Percentiles rank a stretch among this genome's conserved stretches.
phyloP scores from a whole-genome alignment of 2,329 filamentous ascomycete genomes.

The Exserohilum turcica region DNA sequence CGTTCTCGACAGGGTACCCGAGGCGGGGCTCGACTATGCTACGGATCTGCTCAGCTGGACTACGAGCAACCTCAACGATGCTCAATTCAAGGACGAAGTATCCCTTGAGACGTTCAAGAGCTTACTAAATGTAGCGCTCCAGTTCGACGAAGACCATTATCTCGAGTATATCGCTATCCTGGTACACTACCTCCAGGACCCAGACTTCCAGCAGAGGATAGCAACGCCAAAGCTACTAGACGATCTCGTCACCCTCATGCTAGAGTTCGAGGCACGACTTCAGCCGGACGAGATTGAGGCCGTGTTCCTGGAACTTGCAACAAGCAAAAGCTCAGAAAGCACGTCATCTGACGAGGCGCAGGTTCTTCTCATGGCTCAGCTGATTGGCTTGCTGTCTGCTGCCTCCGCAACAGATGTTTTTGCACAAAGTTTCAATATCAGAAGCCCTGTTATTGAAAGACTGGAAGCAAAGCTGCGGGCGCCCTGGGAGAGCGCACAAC shows the following conservation, averaged over 20 bases:
- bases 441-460: conserved; percentile 35
- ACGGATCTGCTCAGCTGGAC: conserved; percentile 44
- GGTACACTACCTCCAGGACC: conserved; percentile 44
- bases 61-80: conserved; percentile 42
- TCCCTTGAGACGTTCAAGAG: conserved; percentile 37
- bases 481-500: conserved; percentile 20
- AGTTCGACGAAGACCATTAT: conserved; percentile 44
- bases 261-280: conserved; percentile 40
- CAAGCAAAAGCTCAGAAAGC: conserved; percentile 32
- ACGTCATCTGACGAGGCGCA: conserved; percentile 30
- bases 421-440: conserved; percentile 29
- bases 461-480: conserved; percentile 33
- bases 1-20: conserved; percentile 32
- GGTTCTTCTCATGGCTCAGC: conserved; percentile 37
- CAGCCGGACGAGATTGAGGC: conserved; percentile 31
- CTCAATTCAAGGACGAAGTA: conserved; percentile 38
- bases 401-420: conserved; percentile 45
- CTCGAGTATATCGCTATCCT: conserved; percentile 40
- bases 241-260: conserved; percentile 36
- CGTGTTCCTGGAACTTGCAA: conserved; percentile 37
- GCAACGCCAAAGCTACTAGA: conserved; percentile 37
- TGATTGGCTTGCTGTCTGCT: conserved; percentile 39
- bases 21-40: conserved; percentile 42
- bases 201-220: conserved; percentile 42
- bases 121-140: conserved; percentile 34